These are phyloP conservation scores for Aurantiochytrium sp. DNA, from an alignment of 108 stramenopile species.

Conservation along the genomic window DNA sequence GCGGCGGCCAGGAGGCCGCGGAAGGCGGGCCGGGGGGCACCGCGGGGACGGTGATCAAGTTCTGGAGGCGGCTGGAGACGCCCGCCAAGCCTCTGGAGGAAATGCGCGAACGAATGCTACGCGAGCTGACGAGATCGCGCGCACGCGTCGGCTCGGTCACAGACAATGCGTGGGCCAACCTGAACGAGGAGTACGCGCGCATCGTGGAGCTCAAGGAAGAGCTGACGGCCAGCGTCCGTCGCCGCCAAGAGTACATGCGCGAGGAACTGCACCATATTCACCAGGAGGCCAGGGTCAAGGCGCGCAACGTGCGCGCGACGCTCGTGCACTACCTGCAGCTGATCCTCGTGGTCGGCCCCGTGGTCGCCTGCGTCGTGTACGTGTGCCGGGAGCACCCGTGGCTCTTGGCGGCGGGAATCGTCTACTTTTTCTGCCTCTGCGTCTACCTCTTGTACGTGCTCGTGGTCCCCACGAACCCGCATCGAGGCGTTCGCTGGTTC, in stretches of 20 bases:
- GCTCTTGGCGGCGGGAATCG: not conserved
- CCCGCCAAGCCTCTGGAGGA: not conserved
- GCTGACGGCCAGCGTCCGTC: not conserved
- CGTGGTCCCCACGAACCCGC: not conserved
- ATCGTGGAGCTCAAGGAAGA: not conserved
- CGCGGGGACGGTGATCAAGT: not conserved
- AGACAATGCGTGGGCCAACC: not conserved
- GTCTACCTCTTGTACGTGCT: not conserved
- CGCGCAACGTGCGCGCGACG: conserved; percentile 37
- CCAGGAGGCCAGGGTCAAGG: conserved; percentile 25
- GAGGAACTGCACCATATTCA: not conserved
- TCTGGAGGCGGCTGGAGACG: not conserved
- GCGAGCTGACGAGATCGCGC: not conserved
- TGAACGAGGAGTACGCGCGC: not conserved
- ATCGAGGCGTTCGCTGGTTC: not conserved
- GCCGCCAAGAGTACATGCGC: not conserved
- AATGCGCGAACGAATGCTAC: not conserved
- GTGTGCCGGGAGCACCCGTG: not conserved
- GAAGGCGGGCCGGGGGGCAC: not conserved
- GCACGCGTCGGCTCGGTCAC: not conserved
- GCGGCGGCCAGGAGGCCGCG: too few species aligned
- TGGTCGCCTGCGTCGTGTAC: not conserved
- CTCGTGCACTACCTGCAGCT: conserved; percentile 40
- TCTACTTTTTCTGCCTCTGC: not conserved
- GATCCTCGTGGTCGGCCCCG: not conserved